Evolutionary conservation across 2,329 filamentous ascomycete species (phyloP).

Genomic region (Laburnicola sp.): DNA sequence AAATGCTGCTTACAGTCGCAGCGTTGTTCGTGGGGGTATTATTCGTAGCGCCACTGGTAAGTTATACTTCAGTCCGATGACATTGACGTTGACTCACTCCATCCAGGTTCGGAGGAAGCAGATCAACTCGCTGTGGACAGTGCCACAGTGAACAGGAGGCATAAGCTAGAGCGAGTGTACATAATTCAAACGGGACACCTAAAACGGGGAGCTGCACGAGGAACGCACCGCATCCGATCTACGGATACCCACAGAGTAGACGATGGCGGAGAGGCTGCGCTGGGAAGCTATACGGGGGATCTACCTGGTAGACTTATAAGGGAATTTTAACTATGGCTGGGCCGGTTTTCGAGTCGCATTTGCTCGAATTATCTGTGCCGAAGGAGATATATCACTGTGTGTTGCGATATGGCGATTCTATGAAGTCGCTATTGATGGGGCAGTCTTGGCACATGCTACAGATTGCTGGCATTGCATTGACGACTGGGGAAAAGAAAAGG

Average conservation of each 20-base stretch:
- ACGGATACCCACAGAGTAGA: constrained; percentile 1
- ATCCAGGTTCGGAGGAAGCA: constrained; percentile 62
- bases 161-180: background rate
- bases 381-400: no score
- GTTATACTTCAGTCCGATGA: constrained; percentile 6
- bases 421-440: no score
- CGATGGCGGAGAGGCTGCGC: background rate
- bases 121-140: constrained; percentile 66
- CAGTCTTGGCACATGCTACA: no score
- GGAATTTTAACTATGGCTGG: no score
- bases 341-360: no score
- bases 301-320: no score
- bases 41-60: constrained; percentile 81
- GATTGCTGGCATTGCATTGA: no score
- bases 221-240: background rate
- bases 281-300: no score
- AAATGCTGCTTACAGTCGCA: constrained; percentile 79
- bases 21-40: constrained; percentile 77
- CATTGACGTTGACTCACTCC: constrained; percentile 14
- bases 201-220: background rate
- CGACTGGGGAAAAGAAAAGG: no score
- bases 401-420: no score
- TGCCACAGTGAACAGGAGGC: constrained; percentile 26
- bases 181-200: background rate
- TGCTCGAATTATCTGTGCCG: no score